These are phyloP conservation scores for Guyanaporus albipodus DNA, from an alignment of 768 basidiomycete genomes.

Conservation along the genomic window DNA sequence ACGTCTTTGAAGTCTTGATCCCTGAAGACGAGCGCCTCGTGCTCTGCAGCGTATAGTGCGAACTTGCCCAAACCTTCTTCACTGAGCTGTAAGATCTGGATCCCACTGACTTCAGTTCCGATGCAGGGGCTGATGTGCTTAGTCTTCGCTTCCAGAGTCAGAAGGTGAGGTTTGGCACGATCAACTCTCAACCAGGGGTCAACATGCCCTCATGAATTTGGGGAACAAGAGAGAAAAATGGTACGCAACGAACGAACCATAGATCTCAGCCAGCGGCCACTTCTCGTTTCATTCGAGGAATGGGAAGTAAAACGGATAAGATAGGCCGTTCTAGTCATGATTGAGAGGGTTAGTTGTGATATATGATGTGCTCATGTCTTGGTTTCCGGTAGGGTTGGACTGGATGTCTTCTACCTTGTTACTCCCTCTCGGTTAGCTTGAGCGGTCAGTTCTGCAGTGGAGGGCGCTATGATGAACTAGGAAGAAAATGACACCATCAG, in stretches of 20 bases:
- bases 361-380: constrained; percentile 4
- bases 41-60: too few relatives aligned
- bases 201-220: constrained; percentile 40
- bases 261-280: constrained; percentile 43
- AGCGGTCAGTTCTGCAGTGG: constrained; percentile 5
- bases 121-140: constrained; percentile 47
- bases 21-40: constrained; percentile 53
- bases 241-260: too few relatives aligned
- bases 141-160: constrained; percentile 36
- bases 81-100: constrained; percentile 56
- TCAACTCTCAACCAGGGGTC: constrained; percentile 48
- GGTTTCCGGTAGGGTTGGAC: too few relatives aligned
- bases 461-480: constrained; percentile 10
- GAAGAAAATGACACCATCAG: too few relatives aligned
- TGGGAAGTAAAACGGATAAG: constrained; percentile 49
- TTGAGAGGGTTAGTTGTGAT: neutral
- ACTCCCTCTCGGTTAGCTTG: too few relatives aligned
- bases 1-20: constrained; percentile 65
- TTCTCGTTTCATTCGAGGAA: constrained; percentile 46
- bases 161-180: constrained; percentile 47
- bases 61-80: constrained; percentile 55
- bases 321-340: constrained; percentile 34
- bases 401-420: too few relatives aligned
- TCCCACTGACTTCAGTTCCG: constrained; percentile 47
- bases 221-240: too few relatives aligned